phyloP scores from a whole-genome alignment of 1,139 yeast species.

The Taiozyma sp. region DNA sequence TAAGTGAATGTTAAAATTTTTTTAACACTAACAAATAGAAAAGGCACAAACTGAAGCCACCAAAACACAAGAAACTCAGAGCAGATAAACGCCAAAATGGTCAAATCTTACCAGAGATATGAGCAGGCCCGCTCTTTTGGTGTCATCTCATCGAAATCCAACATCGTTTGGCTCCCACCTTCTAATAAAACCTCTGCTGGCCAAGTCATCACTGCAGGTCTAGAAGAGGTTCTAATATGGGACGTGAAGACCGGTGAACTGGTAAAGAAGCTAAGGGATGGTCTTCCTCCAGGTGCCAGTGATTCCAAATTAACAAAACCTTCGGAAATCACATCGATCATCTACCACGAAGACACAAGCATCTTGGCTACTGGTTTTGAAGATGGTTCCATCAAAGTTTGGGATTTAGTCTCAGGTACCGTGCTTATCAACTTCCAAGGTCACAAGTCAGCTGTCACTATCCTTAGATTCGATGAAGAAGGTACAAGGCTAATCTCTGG shows the following conservation, averaged over 20 bases:
- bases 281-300: slow-evolving; percentile 67
- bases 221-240: slow-evolving; percentile 86
- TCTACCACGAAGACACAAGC: slow-evolving; percentile 55
- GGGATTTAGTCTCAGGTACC: slow-evolving; percentile 81
- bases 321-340: slow-evolving; percentile 55
- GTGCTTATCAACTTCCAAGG: slow-evolving; percentile 82
- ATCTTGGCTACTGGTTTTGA: slow-evolving; percentile 84
- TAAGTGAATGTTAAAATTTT: not conserved
- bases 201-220: slow-evolving; percentile 70
- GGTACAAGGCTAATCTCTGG: slow-evolving; percentile 90
- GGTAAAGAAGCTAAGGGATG: slow-evolving; percentile 53
- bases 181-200: slow-evolving; percentile 48
- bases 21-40: not conserved
- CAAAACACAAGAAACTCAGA: not conserved
- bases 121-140: slow-evolving; percentile 84
- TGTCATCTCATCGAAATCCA: slow-evolving; percentile 71
- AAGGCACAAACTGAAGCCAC: not conserved
- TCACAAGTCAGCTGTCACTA: slow-evolving; percentile 71
- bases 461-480: slow-evolving; percentile 61
- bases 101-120: slow-evolving; percentile 87
- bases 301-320: slow-evolving; percentile 57
- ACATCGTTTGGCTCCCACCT: slow-evolving; percentile 64
- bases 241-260: slow-evolving; percentile 87
- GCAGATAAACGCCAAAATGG: slow-evolving; percentile 47
- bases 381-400: slow-evolving; percentile 86